A percentile compares a stretch with the other conserved stretches of the same genome.
These are phyloP conservation scores for Cicer yamashitae DNA, from an alignment of 306 rosid species.

Conservation along the genomic window DNA sequence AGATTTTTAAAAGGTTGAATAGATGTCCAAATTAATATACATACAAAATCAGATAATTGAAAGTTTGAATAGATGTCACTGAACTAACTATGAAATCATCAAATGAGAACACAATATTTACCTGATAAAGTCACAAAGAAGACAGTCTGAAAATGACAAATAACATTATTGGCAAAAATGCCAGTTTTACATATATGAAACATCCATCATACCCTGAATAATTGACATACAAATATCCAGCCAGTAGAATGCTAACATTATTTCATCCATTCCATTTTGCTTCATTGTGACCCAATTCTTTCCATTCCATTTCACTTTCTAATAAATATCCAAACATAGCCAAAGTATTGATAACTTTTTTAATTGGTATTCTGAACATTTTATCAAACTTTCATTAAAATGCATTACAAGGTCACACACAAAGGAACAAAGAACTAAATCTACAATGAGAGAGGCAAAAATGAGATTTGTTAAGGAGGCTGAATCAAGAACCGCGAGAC, in stretches of 20 bases:
- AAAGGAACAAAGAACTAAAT: not conserved
- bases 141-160: not conserved
- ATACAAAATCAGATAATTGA: not conserved
- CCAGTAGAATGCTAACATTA: not conserved
- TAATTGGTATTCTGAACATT: not conserved
- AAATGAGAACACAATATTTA: not conserved
- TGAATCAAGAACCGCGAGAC: not conserved
- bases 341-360: not conserved
- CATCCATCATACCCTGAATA: not conserved
- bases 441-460: not conserved
- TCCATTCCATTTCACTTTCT: not conserved
- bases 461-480: not conserved
- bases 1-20: not conserved
- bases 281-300: not conserved
- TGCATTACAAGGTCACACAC: not conserved
- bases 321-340: not conserved
- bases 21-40: not conserved
- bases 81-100: not conserved
- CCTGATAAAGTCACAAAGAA: not conserved
- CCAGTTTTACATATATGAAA: not conserved
- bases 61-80: not conserved
- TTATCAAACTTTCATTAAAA: not conserved
- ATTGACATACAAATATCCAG: not conserved
- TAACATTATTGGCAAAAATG: not conserved
- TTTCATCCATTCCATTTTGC: not conserved